Conservation (phyloP, 2,329 filamentous ascomycete species). For the Botrytis cinerea region DNA sequence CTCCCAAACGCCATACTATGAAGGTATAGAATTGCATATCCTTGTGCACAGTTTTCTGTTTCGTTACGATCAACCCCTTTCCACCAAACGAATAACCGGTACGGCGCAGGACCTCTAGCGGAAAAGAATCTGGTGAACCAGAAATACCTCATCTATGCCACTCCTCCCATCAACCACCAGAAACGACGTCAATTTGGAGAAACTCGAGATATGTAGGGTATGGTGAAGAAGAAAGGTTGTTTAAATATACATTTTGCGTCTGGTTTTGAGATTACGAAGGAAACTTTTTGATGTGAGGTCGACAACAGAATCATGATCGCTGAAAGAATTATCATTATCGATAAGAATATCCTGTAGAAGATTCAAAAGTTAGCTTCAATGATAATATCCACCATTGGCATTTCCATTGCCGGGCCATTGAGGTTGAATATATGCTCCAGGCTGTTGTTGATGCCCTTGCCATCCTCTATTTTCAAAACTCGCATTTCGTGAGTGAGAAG, state of each 20-base stretch:
- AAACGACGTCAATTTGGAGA: not conserved
- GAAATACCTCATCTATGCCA: not conserved
- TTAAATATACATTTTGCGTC: constrained; percentile 20
- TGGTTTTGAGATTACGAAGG: not conserved
- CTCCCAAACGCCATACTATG: constrained; percentile 28
- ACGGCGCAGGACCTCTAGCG: not conserved
- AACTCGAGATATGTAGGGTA: not conserved
- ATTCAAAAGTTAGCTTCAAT: constrained; percentile 25
- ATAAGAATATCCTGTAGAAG: constrained; percentile 24
- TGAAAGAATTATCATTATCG: constrained; percentile 23
- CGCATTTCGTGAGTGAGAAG: constrained; percentile 17
- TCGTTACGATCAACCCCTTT: constrained; percentile 15
- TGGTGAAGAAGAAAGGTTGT: not conserved
- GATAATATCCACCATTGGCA: constrained; percentile 25
- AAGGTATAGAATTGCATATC: constrained; percentile 19
- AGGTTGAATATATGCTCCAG: constrained; percentile 10
- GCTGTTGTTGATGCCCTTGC: constrained; percentile 23
- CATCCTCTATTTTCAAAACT: constrained; percentile 22
- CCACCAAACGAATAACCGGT: not conserved
- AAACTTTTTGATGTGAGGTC: not conserved
- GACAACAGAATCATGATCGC: not conserved
- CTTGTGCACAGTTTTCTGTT: constrained; percentile 25
- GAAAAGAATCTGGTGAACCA: not conserved
- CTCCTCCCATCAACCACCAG: not conserved
- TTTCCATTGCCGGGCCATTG: constrained; percentile 19